These are phyloP conservation scores for Helminthosporium solani DNA, from an alignment of 2,329 filamentous ascomycete genomes.

Conservation along the genomic window DNA sequence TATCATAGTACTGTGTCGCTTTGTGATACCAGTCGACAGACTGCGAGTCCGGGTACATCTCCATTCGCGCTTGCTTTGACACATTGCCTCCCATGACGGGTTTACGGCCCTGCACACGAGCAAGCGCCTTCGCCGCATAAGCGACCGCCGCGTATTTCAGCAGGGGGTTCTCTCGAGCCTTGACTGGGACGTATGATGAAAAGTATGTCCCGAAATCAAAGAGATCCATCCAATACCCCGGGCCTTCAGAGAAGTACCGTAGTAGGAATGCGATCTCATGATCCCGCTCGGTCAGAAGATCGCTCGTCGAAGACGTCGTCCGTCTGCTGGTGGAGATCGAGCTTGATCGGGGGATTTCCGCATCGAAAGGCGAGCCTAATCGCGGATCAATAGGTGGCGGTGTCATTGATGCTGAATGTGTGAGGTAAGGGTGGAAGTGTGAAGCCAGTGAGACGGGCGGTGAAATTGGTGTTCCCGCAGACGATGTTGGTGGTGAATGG, in stretches of 20 bases:
- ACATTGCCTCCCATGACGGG: conserved; percentile 52
- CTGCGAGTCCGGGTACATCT: conserved; percentile 51
- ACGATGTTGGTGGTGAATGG: conserved; percentile 34
- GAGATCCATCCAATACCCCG: conserved; percentile 61
- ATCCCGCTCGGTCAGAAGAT: conserved; percentile 41
- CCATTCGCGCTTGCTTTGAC: conserved; percentile 52
- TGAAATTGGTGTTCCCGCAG: conserved; percentile 39
- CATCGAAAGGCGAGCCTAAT: conserved; percentile 33
- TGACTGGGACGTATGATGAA: conserved; percentile 59
- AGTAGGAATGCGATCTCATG: conserved; percentile 62
- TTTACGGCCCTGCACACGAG: conserved; percentile 55
- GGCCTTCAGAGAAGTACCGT: conserved; percentile 60
- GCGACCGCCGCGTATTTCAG: conserved; percentile 59
- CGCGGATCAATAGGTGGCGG: conserved; percentile 40
- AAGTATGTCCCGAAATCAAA: conserved; percentile 61
- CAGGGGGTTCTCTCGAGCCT: conserved; percentile 53
- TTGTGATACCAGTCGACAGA: conserved; percentile 61
- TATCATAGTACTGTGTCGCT: conserved; percentile 61
- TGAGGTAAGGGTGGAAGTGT: conserved; percentile 58
- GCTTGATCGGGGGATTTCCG: conserved; percentile 24
- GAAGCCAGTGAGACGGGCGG: conserved; percentile 48
- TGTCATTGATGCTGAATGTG: conserved; percentile 27
- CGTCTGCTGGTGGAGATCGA: conserved; percentile 26
- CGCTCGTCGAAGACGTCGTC: conserved; percentile 23
- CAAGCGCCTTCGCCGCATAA: conserved; percentile 62